Evolutionary conservation across 2,329 filamentous ascomycete species (phyloP).

Genomic region (Colletotrichum filicis): DNA sequence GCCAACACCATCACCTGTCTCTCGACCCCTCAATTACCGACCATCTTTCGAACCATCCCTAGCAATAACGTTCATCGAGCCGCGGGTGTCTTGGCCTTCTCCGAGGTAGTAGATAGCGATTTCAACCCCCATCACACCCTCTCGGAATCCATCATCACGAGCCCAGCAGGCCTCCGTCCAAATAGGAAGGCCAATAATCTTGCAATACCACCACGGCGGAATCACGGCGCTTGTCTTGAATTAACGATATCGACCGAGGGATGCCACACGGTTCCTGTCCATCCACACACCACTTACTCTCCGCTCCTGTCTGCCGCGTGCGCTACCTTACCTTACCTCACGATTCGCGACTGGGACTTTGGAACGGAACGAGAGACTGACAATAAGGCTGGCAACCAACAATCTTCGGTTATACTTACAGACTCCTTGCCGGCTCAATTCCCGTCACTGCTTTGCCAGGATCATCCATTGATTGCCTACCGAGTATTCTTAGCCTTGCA

Average conservation of each 20-base stretch:
- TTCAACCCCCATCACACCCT: constrained; percentile 23
- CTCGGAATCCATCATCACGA: constrained; percentile 33
- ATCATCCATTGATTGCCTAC: constrained; percentile 2
- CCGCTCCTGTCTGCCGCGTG: background rate
- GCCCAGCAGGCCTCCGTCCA: constrained; percentile 28
- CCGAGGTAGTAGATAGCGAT: constrained; percentile 1
- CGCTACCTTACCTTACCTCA: background rate
- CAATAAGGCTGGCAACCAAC: constrained; percentile 5
- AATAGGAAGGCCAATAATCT: constrained; percentile 37
- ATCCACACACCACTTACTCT: constrained; percentile 16
- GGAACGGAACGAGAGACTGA: too few relatives aligned
- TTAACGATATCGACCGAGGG: constrained; percentile 24
- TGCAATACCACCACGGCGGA: constrained; percentile 34
- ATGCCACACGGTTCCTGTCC: constrained; percentile 30
- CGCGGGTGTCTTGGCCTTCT: constrained; percentile 8
- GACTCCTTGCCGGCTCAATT: constrained; percentile 21
- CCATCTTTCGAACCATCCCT: constrained; percentile 14
- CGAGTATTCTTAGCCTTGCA: background rate
- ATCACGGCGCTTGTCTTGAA: constrained; percentile 32
- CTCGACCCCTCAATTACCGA: background rate
- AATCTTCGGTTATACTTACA: background rate
- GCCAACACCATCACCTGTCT: constrained; percentile 1
- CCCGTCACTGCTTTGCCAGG: constrained; percentile 2
- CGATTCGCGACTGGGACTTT: background rate
- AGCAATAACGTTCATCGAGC: constrained; percentile 28